Conservation (phyloP, 495 filamentous ascomycete species). For the Clohesyomyces aquaticus region DNA sequence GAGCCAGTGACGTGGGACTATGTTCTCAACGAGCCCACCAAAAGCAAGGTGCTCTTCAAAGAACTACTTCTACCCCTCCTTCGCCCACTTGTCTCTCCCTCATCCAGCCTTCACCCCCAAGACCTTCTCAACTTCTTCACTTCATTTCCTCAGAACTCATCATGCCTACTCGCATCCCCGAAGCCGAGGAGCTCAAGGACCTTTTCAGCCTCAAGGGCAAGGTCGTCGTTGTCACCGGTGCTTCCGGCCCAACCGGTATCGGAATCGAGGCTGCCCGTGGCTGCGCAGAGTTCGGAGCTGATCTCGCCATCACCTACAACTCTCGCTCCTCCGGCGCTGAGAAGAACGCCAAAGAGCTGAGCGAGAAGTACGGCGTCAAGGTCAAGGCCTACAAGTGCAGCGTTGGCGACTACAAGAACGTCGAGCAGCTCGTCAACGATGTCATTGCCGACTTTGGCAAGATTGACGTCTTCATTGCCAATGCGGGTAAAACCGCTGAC, state of each 20-base stretch:
- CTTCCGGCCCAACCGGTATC: slow-evolving; percentile 69
- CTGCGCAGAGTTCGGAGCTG: slow-evolving; percentile 72
- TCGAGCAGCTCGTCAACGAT: slow-evolving; percentile 54
- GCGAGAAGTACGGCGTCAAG: slow-evolving; percentile 65
- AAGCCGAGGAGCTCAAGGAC: slow-evolving; percentile 62
- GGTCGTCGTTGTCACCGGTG: slow-evolving; percentile 71
- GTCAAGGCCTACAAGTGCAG: slow-evolving; percentile 67
- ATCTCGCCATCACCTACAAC: slow-evolving; percentile 69
- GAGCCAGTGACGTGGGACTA: slow-evolving; percentile 25
- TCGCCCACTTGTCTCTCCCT: slow-evolving; percentile 7
- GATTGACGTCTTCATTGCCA: slow-evolving; percentile 70
- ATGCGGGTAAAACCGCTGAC: slow-evolving; percentile 68
- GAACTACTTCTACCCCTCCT: slow-evolving; percentile 35
- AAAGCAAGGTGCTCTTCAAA: slow-evolving; percentile 20
- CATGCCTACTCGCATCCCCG: slow-evolving; percentile 63
- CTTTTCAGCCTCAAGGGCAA: slow-evolving; percentile 75
- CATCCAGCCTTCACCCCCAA: background rate
- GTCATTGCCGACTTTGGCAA: slow-evolving; percentile 67
- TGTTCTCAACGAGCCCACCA: slow-evolving; percentile 17
- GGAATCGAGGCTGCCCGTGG: slow-evolving; percentile 74
- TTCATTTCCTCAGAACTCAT: no score
- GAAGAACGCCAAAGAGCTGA: slow-evolving; percentile 66
- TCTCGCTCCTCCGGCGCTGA: slow-evolving; percentile 64
- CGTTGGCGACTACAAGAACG: slow-evolving; percentile 57
- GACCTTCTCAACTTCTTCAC: slow-evolving; percentile 3